Base-by-base conservation (phyloP, 2,329 filamentous ascomycete species). In the Myriosclerotinia scirpicola region DNA sequence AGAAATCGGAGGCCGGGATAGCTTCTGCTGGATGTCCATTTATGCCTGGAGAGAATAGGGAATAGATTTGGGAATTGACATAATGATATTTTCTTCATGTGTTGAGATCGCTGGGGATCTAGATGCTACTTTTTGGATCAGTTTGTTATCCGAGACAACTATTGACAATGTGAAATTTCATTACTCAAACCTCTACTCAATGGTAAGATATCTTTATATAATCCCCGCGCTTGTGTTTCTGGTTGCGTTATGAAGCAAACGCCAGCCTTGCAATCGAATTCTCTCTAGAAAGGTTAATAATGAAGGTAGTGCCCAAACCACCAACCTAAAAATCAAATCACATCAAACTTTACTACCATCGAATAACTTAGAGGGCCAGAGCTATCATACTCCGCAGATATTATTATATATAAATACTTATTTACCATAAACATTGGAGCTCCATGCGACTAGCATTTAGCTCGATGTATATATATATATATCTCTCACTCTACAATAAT, bases 1-100 rank as follows among this genome's bases (percentile, higher is more conserved):
- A 54, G 30, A n/a, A 61, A 34, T 2, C 38, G 9, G 42, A 44
- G 8, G 44, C 42, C 40, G 42, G 22, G 44, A 34, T 34, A 30
- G 30, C 22, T 4, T 44, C 34, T 53, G 34, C 44, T 14, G 22
- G 17, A 12, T 67, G 66, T 52, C 66, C 64, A 17, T 68, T 67
- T 46, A n/a, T 59, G 20, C 20, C 34, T 8, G 46, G 17, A 12
- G 46, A 66, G 48, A 62, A 66, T 58, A 48, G 17, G 17, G 63
- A 59, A 52, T 65, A 48, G 36, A 14, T 7, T 22, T 22, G n/a
- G 15, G 15, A 50, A 26, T 38, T 12, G 20, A 44, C 8, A 22
- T n/a, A 17, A 20, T 11, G n/a, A 50, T 36, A n/a, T 20, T 2
- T 38, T 50, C 26, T 5, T 50, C 14, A 26, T 56, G 30, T 26